Evolutionary conservation across 202 grass and related monocot species (phyloP), one percentile per base, ranked within the genome.

Genomic region (Setaria italica): DNA sequence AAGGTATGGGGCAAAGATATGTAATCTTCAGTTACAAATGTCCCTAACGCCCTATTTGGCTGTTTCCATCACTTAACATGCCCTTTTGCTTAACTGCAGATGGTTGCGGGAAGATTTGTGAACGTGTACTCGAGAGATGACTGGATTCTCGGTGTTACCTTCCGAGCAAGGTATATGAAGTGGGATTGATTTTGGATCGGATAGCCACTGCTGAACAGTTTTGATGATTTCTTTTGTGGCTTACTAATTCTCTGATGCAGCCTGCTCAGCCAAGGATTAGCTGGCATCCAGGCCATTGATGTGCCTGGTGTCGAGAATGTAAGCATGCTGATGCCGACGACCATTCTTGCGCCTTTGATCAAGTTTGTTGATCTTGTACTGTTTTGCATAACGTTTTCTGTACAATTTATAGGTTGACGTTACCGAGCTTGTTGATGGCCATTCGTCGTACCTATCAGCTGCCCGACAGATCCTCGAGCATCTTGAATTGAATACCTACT

Each of bases 81-180:
- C 59, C 11, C 46, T 32, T 83, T 48, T 70, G 43, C 41, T 39
- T 81, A 3, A 74, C 60, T 73, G 56, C 86, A 99, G 97, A 89
- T 99, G 80, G 92, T 94, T 82, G 82, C 94, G 43, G 97, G 92
- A 34, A 96, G 97, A 87, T 99, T 99, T 86, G 90, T 96, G 37
- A 97, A 99, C 69, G 90, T 92, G 14, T 99, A 97, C 77, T 99
- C 94, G 0, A 94, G 78, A 84, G 95, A 96, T 89, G 97, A 99
- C 69, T 99, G 94, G 94, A 97, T 99, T 91, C 97, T 99, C 10
- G 97, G 97, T 70, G 87, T 99, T 20, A 92, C 97, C 63, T 99
- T 97, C 73, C 97, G 97, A 21, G 97, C 97, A 63, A 96, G 94
- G 97, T 99, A 92, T 82, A 58, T 47, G 7, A 21, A 11, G 4